Base-by-base conservation (phyloP, 345 rosid genomes). In the Turnera subulata region DNA sequence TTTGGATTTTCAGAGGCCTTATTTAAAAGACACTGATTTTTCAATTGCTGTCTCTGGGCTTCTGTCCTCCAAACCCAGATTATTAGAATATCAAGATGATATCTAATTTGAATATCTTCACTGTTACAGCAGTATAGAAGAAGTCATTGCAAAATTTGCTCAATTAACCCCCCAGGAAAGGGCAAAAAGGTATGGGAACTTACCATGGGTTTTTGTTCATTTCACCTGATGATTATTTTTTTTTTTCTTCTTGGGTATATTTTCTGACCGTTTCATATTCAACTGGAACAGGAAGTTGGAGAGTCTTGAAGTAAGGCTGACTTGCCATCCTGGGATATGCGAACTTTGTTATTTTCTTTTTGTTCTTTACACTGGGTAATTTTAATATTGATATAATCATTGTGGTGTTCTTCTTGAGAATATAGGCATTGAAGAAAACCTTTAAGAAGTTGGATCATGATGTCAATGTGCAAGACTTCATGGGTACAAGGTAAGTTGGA, bases 401-500 rank as follows among this genome's bases (percentile, higher is more conserved):
- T 55, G 61, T 50, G 54, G 55, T 58, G 46, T 76, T 54, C 59
- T 62, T 63, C 63, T 64, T 61, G 82, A 57, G 49, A 58, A 56
- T 74, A 52, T 61, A 91, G 96, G 86, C 82, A 59, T 67, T 88
- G 76, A 85, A 81, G 88, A 91, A 91, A 76, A 85, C 96, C 49
- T 91, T 91, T 59, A 88, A 81, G 84, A 88, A 88, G 70, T 77
- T 88, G 78, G 96, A 91, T 71, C 97, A 91, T 70, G 91, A 88
- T 71, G 91, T 91, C 50, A 82, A 82, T 71, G 82, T 91, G 66
- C 76, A 91, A 29, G 94, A 85, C 52, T 84, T 88, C 63, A 68
- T 91, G 56, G 94, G 91, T 70, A 54, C 86, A 69, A 84, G 83
- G 96, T 91, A 65, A 50, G 67, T 32, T 49, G 16, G 58, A 42